These are phyloP conservation scores for Lupinus albus DNA, from an alignment of 306 rosid species.

Conservation along the genomic window DNA sequence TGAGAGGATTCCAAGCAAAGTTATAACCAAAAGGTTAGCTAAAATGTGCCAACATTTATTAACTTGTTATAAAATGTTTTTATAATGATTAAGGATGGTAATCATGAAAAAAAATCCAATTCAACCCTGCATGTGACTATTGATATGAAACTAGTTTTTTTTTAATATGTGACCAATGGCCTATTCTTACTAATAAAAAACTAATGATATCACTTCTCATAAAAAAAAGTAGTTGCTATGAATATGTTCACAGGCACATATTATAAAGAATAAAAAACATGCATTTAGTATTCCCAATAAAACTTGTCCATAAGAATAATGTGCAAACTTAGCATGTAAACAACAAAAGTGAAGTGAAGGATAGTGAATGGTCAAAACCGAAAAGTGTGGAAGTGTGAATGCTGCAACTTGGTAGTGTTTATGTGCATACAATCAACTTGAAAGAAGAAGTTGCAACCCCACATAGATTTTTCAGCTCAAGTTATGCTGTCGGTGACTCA, in stretches of 20 bases:
- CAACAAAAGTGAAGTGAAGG: background rate
- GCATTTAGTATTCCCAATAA: background rate
- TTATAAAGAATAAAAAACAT: no score
- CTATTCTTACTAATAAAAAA: no score
- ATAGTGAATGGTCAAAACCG: constrained; percentile 8
- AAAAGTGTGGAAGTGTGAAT: constrained; percentile 39
- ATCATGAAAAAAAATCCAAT: no score
- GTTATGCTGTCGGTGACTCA: background rate
- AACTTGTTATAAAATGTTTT: no score
- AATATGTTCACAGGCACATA: no score
- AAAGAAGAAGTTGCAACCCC: background rate
- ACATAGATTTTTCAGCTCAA: background rate
- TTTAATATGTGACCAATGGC: no score
- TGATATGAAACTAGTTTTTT: background rate
- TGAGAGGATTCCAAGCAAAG: no score
- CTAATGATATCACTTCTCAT: no score
- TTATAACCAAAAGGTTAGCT: no score
- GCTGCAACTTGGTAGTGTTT: background rate
- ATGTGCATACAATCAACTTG: constrained; percentile 25
- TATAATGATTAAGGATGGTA: no score
- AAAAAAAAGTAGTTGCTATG: no score
- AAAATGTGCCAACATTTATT: no score
- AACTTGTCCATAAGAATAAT: background rate
- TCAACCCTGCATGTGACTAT: background rate
- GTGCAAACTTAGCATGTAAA: background rate